Base-by-base conservation (phyloP, 805 yeast species). In the Monosporozyma yasuniensis region DNA sequence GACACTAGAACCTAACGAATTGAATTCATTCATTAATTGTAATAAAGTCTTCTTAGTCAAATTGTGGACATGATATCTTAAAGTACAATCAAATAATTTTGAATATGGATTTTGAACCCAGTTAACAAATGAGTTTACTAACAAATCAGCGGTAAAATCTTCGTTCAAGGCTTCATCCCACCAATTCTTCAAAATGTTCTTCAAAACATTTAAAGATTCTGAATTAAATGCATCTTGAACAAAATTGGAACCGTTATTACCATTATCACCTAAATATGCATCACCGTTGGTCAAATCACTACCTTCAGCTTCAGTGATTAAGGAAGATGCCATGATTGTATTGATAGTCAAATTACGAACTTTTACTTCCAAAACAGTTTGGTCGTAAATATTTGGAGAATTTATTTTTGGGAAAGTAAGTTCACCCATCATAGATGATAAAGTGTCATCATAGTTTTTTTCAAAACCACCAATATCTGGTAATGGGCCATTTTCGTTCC, bases 401-500 rank as follows among this genome's bases (percentile, higher is more conserved):
- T 85, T 87, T 52, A 87, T 77, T 1, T 75, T 73, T 12, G 95
- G 90, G 55, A 87, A 82, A 34, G 79, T 80, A 42, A 82, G 69
- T 34, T 81, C 83, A 51, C 80, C 84, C 54, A 72, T 66, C 12
- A 67, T 57, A 46, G 57, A 57, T 3, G 64, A 58, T 19, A 59
- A 54, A 21, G 70, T 62, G 10, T 70, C 54, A 50, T 80, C 80
- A 9, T 69, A 71, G 58, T 85, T 93, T 57, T 75, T 78, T 63
- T 88, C 90, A 42, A 70, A 61, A 0, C 96, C 96, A 28, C 96
- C 97, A 59, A 79, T 83, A 60, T 88, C 96, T 0, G 96, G 91
- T 43, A 76, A 66, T 0, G 91, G 85, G 18, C 59, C 52, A 16
- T 74, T 73, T 3, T 82, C 78, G 0, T 96, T 86, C 98, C 99